A percentile compares a stretch with the other conserved stretches of the same genome.
Evolutionary conservation across 2,329 filamentous ascomycete genomes (phyloP).

Genomic region (Botrytis fragariae): DNA sequence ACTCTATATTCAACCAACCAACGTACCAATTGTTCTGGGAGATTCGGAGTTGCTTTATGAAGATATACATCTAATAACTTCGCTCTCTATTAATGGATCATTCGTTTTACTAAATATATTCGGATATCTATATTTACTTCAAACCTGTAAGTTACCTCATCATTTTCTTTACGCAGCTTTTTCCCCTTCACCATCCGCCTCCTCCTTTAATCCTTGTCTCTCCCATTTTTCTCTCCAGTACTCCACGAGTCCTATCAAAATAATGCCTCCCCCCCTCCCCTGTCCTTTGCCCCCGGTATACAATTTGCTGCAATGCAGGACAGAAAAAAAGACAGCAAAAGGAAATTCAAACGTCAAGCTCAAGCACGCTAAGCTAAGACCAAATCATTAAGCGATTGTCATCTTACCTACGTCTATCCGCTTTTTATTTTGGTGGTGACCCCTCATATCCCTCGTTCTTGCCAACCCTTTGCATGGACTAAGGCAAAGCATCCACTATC

Average conservation of each 20-base stretch:
- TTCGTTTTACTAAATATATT: not conserved
- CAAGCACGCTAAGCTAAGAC: not conserved
- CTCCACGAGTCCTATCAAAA: conserved; percentile 1
- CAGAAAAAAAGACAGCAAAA: not conserved
- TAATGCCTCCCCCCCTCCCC: not conserved
- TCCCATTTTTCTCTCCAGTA: conserved; percentile 6
- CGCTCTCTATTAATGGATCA: not conserved
- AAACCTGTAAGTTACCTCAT: not conserved
- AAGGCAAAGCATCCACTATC: conserved; percentile 5
- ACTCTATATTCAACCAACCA: not conserved
- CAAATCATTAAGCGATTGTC: conserved; percentile 11
- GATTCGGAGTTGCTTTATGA: not conserved
- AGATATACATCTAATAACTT: not conserved
- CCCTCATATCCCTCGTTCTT: not conserved
- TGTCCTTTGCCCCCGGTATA: not conserved
- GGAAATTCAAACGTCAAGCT: conserved; percentile 5
- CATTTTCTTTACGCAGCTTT: not conserved
- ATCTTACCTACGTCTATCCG: not conserved
- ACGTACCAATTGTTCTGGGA: not conserved
- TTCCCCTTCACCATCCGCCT: not conserved
- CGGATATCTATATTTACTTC: not conserved
- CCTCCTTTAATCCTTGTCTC: conserved; percentile 5
- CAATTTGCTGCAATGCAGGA: conserved; percentile 1
- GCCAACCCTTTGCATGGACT: conserved; percentile 6
- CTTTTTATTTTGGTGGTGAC: not conserved